phyloP scores from a whole-genome alignment of 2,329 filamentous ascomycete genomes.

The Hypoxylon sp. region DNA sequence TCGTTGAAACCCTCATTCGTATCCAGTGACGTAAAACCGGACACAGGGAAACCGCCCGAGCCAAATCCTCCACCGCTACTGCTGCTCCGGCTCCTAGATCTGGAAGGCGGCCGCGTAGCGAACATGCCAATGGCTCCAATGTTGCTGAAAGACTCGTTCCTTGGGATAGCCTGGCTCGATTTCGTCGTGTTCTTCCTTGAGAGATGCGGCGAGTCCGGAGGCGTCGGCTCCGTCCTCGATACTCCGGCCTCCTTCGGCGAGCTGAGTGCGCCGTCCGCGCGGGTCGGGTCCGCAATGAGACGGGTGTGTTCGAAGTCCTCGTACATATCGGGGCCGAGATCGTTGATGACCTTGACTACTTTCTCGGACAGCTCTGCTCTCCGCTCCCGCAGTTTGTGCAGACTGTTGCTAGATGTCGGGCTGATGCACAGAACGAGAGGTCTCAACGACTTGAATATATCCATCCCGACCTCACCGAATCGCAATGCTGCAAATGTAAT shows the following conservation, averaged over 20 bases:
- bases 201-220: slow-evolving; percentile 49
- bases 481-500: slow-evolving; percentile 94
- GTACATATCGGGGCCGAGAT: slow-evolving; percentile 94
- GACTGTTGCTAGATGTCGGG: slow-evolving; percentile 84
- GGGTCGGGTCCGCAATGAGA: slow-evolving; percentile 70
- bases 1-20: slow-evolving; percentile 81
- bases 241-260: slow-evolving; percentile 52
- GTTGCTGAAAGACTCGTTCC: slow-evolving; percentile 94
- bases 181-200: slow-evolving; percentile 65
- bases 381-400: slow-evolving; percentile 79
- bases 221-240: slow-evolving; percentile 45
- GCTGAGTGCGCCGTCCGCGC: slow-evolving; percentile 45
- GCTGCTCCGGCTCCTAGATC: slow-evolving; percentile 60
- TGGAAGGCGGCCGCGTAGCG: slow-evolving; percentile 85
- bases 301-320: slow-evolving; percentile 90
- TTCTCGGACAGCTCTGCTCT: slow-evolving; percentile 81
- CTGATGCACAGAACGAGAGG: slow-evolving; percentile 88
- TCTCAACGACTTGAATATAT: slow-evolving; percentile 93
- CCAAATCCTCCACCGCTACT: slow-evolving; percentile 74
- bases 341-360: slow-evolving; percentile 94
- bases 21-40: slow-evolving; percentile 76
- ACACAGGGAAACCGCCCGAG: slow-evolving; percentile 72
- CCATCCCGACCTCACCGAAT: slow-evolving; percentile 98
- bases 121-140: slow-evolving; percentile 90
- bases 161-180: slow-evolving; percentile 71